These are phyloP conservation scores for Melastoma candidum DNA, from an alignment of 441 rosid genomes.

Conservation along the genomic window DNA sequence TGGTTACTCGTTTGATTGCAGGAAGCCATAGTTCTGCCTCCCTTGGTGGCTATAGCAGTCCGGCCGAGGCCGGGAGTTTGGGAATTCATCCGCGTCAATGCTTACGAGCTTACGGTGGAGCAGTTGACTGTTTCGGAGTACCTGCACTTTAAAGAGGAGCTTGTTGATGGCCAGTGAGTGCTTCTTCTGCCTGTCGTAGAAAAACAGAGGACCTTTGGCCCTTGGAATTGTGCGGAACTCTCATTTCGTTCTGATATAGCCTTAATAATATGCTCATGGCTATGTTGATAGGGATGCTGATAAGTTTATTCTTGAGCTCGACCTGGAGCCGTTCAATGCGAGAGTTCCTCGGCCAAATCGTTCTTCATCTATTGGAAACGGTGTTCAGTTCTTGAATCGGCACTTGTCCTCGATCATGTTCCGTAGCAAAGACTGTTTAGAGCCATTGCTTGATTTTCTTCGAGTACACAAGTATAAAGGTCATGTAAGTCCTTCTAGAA, in stretches of 20 bases:
- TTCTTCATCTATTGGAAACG: slow-evolving; percentile 92
- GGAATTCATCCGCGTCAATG: slow-evolving; percentile 93
- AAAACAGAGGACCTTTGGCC: too few species aligned
- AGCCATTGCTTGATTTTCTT: slow-evolving; percentile 78
- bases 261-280: neutral
- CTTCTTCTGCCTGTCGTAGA: neutral
- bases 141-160: slow-evolving; percentile 83
- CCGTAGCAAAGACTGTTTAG: slow-evolving; percentile 78
- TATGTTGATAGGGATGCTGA: slow-evolving; percentile 26
- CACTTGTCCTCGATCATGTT: slow-evolving; percentile 94
- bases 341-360: slow-evolving; percentile 71
- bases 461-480: slow-evolving; percentile 78
- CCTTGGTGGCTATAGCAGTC: slow-evolving; percentile 78
- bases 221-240: neutral
- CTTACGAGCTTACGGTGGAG: slow-evolving; percentile 72
- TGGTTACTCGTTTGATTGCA: slow-evolving; percentile 14
- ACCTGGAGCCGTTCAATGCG: slow-evolving; percentile 93
- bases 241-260: neutral
- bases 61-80: slow-evolving; percentile 97
- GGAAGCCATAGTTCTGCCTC: slow-evolving; percentile 94
- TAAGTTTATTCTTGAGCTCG: slow-evolving; percentile 70
- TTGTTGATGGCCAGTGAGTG: slow-evolving; percentile 63
- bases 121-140: slow-evolving; percentile 68
- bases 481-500: slow-evolving; percentile 42
- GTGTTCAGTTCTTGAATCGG: slow-evolving; percentile 94